Evolutionary conservation across 2,329 filamentous ascomycete genomes (phyloP).

Genomic region (Septoria petroselini): DNA sequence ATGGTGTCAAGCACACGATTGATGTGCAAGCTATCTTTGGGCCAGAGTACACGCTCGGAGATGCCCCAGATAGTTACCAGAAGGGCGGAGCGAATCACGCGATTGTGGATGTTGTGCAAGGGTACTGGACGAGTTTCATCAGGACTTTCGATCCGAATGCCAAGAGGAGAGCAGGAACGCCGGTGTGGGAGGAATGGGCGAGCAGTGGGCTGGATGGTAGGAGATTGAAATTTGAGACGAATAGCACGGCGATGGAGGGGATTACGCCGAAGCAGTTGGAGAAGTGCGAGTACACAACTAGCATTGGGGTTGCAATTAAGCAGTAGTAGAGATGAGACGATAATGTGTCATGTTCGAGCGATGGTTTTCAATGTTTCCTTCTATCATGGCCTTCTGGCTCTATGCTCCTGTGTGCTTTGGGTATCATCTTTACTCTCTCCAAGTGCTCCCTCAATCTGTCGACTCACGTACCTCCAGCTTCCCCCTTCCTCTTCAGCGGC

Average conservation of each 20-base stretch:
- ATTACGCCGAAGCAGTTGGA: conserved; percentile 39
- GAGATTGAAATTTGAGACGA: conserved; percentile 41
- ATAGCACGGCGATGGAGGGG: conserved; percentile 42
- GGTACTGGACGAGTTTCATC: conserved; percentile 74
- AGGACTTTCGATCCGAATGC: conserved; percentile 63
- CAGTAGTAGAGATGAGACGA: conserved; percentile 39
- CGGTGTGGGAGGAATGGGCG: conserved; percentile 52
- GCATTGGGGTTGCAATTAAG: conserved; percentile 49
- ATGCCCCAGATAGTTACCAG: conserved; percentile 56
- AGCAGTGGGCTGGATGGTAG: conserved; percentile 16
- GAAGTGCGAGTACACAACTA: conserved; percentile 51
- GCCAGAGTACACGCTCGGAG: conserved; percentile 51
- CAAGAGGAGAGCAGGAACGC: conserved; percentile 46
- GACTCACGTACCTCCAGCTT: background rate
- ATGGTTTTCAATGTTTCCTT: too few relatives aligned
- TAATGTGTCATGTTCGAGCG: too few relatives aligned
- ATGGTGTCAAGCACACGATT: conserved; percentile 65
- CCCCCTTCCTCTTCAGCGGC: background rate
- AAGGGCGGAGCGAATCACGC: conserved; percentile 52
- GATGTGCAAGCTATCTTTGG: conserved; percentile 69
- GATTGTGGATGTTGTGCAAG: conserved; percentile 61
- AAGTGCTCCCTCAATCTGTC: too few relatives aligned
- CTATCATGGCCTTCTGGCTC: too few relatives aligned
- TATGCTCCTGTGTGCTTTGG: too few relatives aligned
- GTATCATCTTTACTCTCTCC: too few relatives aligned